Base-by-base conservation (phyloP, 495 filamentous ascomycete genomes). In the Filosporella fistucella region DNA sequence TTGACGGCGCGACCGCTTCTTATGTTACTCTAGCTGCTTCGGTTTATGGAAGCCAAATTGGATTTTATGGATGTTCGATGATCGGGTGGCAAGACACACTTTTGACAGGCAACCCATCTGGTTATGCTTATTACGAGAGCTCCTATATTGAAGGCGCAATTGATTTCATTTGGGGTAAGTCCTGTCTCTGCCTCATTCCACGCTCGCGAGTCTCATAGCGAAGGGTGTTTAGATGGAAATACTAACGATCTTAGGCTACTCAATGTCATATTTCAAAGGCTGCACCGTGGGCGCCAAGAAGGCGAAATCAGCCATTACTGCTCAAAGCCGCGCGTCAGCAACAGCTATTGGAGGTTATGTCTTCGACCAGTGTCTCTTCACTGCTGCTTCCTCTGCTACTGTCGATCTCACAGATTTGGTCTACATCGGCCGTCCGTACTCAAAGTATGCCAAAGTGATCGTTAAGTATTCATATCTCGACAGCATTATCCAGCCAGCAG, bases 11-110 rank as follows among this genome's bases (percentile, higher is more conserved):
- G 14, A 46, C 28, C 17, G 32, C 43, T 18, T 46, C 43, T n/a
- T 46, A 46, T 22, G 43, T 46, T 11, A 40, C 51, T 2, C 26
- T 54, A 21, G 51, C 51, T 32, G 25, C 46, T 21, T 48, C 51
- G 4, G 51, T 46, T 13, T 48, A 54, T 48, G 45, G 45, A 1
- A 45, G 42, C 13, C 25, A 48, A 14, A 45, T 48, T 13, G 51
- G 45, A 2, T 54, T 48, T 23, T 77, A 77, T 51, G 73, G 55
- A 23, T 69, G 65, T 50, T 46, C 63, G 26, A 67, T 75, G 54
- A 62, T 54, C 33, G 70, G 73, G n/a, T 74, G 57, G 55, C 71
- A 77, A 48, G 72, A 77, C 42, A 77, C 73, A 11, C 43, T 71
- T 12, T 62, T 70, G 33, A 59, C 68, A 13, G 59, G 74, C 23